phyloP scores from a whole-genome alignment of 768 basidiomycete species.

The Panaeolus papilionaceus region DNA sequence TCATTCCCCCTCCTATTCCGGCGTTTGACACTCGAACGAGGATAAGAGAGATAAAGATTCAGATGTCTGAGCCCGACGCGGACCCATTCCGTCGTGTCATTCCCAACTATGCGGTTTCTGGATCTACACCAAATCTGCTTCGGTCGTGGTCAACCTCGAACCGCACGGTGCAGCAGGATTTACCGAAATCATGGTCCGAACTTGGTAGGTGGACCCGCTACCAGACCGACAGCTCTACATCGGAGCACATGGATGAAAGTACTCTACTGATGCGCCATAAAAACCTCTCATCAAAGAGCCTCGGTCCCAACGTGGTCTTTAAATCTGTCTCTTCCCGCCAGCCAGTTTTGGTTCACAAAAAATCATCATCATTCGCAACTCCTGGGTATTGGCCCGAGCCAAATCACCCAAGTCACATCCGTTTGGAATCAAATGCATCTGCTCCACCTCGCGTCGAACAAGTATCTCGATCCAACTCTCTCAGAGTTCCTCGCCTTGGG shows the following conservation, averaged over 20 bases:
- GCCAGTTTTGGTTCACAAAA: not conserved
- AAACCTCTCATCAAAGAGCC: slow-evolving; percentile 23
- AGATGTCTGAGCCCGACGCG: not conserved
- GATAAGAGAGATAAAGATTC: not conserved
- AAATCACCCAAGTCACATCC: not conserved
- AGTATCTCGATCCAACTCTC: not conserved
- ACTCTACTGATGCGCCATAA: slow-evolving; percentile 7
- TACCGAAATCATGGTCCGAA: not conserved
- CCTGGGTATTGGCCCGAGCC: not conserved
- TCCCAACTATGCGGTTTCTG: not conserved
- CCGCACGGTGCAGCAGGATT: not conserved
- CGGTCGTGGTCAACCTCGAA: not conserved
- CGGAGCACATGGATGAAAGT: not conserved
- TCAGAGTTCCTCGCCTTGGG: not conserved
- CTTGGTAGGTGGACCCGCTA: not conserved
- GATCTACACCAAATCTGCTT: not conserved
- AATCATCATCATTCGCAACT: not conserved
- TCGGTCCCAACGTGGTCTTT: slow-evolving; percentile 16
- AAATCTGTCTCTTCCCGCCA: not conserved
- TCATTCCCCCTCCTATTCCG: not conserved
- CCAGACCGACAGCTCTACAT: not conserved
- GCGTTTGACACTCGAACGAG: not conserved
- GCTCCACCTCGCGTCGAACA: not conserved
- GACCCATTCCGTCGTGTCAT: not conserved
- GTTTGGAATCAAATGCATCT: not conserved